Evolutionary conservation across 2,329 filamentous ascomycete genomes (phyloP).

Genomic region (Neophaeococcomyces mojaviensis): DNA sequence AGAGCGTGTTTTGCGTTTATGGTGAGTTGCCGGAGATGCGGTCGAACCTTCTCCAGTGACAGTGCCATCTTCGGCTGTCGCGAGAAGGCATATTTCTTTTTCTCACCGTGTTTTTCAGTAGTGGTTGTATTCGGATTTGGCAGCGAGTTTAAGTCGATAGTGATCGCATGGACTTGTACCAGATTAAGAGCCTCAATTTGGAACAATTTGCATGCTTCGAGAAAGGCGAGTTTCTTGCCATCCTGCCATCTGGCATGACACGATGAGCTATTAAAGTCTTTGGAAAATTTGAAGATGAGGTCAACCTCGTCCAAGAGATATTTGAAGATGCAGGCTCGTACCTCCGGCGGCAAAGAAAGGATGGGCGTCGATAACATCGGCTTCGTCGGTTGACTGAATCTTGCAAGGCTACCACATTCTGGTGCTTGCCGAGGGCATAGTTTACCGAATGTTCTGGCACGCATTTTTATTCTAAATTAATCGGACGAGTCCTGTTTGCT

Average conservation of each 20-base stretch:
- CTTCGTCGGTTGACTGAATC: background rate
- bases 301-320: conserved; percentile 6
- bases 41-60: conserved; percentile 1
- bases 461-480: too few species aligned
- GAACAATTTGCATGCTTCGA: conserved; percentile 4
- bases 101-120: background rate
- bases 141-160: background rate
- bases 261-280: background rate
- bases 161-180: conserved; percentile 2
- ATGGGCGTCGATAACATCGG: conserved; percentile 1
- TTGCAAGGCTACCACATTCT: conserved; percentile 4
- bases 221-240: conserved; percentile 6
- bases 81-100: background rate
- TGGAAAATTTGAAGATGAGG: conserved; percentile 5
- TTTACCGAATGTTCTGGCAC: background rate
- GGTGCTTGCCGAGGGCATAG: conserved; percentile 2
- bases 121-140: background rate
- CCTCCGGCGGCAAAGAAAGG: conserved; percentile 3
- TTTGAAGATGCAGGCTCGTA: conserved; percentile 5
- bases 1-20: conserved; percentile 4
- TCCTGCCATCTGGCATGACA: conserved; percentile 5
- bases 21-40: background rate
- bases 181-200: background rate
- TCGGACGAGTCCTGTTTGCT: too few species aligned
- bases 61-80: background rate